These are phyloP conservation scores for Knoxdaviesia proteae DNA, from an alignment of 2,329 filamentous ascomycete genomes.

Conservation along the genomic window DNA sequence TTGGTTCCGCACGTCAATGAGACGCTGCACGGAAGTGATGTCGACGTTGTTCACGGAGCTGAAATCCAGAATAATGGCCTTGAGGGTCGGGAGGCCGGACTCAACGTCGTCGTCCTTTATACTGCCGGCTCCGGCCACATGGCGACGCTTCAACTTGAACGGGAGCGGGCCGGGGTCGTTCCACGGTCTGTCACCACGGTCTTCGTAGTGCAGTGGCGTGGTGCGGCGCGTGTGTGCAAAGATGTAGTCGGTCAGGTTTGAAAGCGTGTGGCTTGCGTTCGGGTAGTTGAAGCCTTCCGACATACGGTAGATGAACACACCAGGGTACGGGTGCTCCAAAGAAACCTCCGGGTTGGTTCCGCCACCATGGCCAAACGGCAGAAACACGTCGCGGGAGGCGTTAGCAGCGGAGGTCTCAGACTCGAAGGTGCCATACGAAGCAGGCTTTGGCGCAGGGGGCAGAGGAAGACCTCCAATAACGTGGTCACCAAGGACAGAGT, in stretches of 20 bases:
- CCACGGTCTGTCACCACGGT: constrained; percentile 70
- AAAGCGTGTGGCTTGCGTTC: constrained; percentile 75
- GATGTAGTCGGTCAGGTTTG: constrained; percentile 51
- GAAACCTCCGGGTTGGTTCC: constrained; percentile 73
- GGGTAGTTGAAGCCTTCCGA: constrained; percentile 92
- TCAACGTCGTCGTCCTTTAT: constrained; percentile 11
- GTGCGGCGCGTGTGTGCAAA: constrained; percentile 57
- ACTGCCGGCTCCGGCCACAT: constrained; percentile 5
- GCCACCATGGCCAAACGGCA: constrained; percentile 73
- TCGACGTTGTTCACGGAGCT: constrained; percentile 87
- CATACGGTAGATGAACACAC: constrained; percentile 90
- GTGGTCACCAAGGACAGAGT: constrained; percentile 64
- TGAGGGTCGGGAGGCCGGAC: constrained; percentile 42
- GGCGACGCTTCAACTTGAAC: constrained; percentile 5
- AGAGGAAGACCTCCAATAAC: constrained; percentile 28
- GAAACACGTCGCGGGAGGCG: constrained; percentile 53
- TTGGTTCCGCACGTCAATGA: constrained; percentile 90
- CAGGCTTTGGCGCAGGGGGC: no score
- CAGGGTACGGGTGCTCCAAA: constrained; percentile 67
- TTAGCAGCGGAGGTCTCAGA: constrained; percentile 10
- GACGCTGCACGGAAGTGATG: constrained; percentile 73
- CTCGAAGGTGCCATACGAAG: constrained; percentile 36
- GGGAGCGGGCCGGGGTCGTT: constrained; percentile 68
- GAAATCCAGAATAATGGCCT: constrained; percentile 87
- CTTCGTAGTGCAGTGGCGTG: constrained; percentile 41